Percentiles rank a stretch among this genome's conserved stretches.
Evolutionary conservation across 1,284 basidiomycete genomes (phyloP).

Genomic region (Cutaneotrichosporon dermatis): DNA sequence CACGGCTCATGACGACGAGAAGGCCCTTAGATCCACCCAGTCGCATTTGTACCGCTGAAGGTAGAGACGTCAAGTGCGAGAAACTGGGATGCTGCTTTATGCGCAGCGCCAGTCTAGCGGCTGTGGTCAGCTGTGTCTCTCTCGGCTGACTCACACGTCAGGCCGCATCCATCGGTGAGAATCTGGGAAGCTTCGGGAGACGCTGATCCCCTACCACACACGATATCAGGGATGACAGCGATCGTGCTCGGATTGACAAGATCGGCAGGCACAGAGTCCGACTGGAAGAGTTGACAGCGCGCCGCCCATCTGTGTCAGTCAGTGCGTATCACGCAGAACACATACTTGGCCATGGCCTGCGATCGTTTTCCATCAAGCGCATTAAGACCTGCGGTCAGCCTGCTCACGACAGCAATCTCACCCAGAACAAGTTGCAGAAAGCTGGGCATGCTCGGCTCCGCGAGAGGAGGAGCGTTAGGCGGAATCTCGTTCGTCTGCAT

Average conservation of each 20-base stretch:
- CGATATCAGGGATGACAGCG: slow-evolving; percentile 25
- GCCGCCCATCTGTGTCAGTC: slow-evolving; percentile 26
- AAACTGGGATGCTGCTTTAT: slow-evolving; percentile 21
- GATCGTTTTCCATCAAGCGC: slow-evolving; percentile 26
- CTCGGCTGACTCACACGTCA: slow-evolving; percentile 31
- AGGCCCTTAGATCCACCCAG: slow-evolving; percentile 38
- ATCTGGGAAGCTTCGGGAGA: slow-evolving; percentile 4
- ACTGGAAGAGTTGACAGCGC: slow-evolving; percentile 32
- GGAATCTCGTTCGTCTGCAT: slow-evolving; percentile 25
- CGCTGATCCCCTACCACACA: slow-evolving; percentile 22
- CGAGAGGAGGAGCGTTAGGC: background rate
- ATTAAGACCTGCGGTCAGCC: slow-evolving; percentile 28
- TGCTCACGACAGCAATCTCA: slow-evolving; percentile 3
- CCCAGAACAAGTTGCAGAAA: slow-evolving; percentile 21
- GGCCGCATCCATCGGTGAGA: slow-evolving; percentile 41
- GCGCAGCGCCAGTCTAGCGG: slow-evolving; percentile 25
- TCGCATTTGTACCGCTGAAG: slow-evolving; percentile 35
- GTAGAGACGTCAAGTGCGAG: slow-evolving; percentile 10
- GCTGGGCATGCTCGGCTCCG: slow-evolving; percentile 3
- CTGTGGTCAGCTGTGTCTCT: slow-evolving; percentile 9
- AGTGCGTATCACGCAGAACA: background rate
- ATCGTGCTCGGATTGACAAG: slow-evolving; percentile 15
- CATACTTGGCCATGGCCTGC: slow-evolving; percentile 40
- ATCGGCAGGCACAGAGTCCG: slow-evolving; percentile 32
- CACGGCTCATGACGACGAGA: slow-evolving; percentile 31